Evolutionary conservation across 306 rosid species (phyloP).

Genomic region (Comarum palustre): DNA sequence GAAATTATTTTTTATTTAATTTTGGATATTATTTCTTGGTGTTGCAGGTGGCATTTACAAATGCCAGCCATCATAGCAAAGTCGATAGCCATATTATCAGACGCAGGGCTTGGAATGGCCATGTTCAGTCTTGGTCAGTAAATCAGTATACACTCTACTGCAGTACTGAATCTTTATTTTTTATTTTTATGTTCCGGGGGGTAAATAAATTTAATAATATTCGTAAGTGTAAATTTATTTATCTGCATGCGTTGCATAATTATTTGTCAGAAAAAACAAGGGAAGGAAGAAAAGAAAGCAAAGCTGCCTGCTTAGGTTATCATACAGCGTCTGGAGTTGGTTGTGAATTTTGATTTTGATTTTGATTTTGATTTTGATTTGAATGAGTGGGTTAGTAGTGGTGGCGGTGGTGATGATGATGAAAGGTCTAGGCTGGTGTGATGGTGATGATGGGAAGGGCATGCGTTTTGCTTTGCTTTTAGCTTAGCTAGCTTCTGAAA

Average conservation of each 20-base stretch:
- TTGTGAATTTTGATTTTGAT: constrained; percentile 26
- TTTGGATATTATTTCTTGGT: neutral
- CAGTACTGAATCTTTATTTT: neutral
- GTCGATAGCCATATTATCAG: constrained; percentile 85
- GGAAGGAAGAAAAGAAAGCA: constrained; percentile 17
- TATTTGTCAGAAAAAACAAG: constrained; percentile 30
- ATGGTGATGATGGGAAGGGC: constrained; percentile 29
- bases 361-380: too few species aligned
- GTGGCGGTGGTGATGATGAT: constrained; percentile 45
- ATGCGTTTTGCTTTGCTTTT: constrained; percentile 22
- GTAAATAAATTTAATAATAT: neutral
- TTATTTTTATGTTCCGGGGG: neutral
- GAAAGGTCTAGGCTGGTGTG: constrained; percentile 44
- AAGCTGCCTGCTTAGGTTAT: constrained; percentile 17
- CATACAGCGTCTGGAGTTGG: constrained; percentile 37
- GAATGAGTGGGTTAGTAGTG: constrained; percentile 34
- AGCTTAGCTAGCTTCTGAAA: neutral
- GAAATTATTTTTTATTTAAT: neutral
- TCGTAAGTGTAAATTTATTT: neutral
- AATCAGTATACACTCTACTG: neutral
- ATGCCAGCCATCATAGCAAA: constrained; percentile 85
- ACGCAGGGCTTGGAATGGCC: constrained; percentile 98
- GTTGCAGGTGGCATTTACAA: constrained; percentile 66
- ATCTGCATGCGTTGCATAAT: constrained; percentile 23
- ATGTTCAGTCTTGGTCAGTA: constrained; percentile 96